Conservation (phyloP, 2,329 filamentous ascomycete genomes). For the Pezicula neosporulosa region DNA sequence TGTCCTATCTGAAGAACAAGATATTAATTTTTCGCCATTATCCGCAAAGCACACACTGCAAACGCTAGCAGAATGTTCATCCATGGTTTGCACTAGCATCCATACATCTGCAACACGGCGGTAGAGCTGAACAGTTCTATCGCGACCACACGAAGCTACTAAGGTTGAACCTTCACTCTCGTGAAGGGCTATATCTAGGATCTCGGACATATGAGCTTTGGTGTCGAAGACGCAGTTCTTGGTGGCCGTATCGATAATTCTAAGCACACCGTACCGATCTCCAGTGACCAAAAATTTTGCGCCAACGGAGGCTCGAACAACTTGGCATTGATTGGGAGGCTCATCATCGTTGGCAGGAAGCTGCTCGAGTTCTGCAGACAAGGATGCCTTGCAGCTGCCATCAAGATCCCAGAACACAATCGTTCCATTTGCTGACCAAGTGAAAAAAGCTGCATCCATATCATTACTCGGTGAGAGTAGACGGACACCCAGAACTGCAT, state of each 20-base stretch:
- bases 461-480: conserved; percentile 57
- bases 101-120: conserved; percentile 54
- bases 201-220: conserved; percentile 83
- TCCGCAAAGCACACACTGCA: conserved; percentile 71
- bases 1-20: conserved; percentile 84
- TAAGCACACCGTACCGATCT: conserved; percentile 81
- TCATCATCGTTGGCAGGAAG: conserved; percentile 46
- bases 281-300: conserved; percentile 73
- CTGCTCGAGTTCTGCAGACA: conserved; percentile 69
- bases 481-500: conserved; percentile 70
- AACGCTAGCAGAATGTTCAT: conserved; percentile 89
- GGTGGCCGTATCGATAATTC: conserved; percentile 59
- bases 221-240: conserved; percentile 64
- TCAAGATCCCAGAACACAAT: conserved; percentile 80
- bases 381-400: conserved; percentile 62
- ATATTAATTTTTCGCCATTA: conserved; percentile 66
- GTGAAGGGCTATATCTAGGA: conserved; percentile 75
- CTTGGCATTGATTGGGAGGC: conserved; percentile 54
- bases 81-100: conserved; percentile 83
- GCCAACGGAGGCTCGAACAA: conserved; percentile 55
- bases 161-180: conserved; percentile 59
- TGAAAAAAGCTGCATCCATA: conserved; percentile 72
- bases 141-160: conserved; percentile 79
- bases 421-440: conserved; percentile 80
- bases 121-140: conserved; percentile 94